Base-by-base conservation (phyloP, 768 basidiomycete genomes). In the Podaxis mareebaensis region DNA sequence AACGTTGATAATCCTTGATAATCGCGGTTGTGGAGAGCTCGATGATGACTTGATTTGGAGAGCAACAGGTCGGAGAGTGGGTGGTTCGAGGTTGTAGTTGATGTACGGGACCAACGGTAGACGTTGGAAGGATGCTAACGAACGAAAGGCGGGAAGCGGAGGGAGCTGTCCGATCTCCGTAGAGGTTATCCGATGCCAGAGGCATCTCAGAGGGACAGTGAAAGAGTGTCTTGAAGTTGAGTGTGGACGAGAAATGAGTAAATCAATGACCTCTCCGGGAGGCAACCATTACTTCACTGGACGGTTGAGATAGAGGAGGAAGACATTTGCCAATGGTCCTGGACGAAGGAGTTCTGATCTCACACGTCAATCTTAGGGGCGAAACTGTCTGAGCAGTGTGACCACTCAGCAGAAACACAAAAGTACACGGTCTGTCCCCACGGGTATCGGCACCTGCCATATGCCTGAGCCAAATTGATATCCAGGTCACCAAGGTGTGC, bases 21-120 rank as follows among this genome's bases (percentile, higher is more conserved):
- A 80, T 73, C 42, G 87, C 46, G 7, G 79, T 74, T 2, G 85
- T 86, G 3, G 80, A 73, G 24, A 87, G 76, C 57, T 82, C 73
- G 64, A 86, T 74, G 42, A 84, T 77, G 51, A 85, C 81, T 67
- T 78, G 72, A 66, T 78, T 79, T 30, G 79, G 74, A 24, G 72
- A 67, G 66, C 77, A 78, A 60, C 72, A 71, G 48, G 75, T 68
- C 10, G 77, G 71, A 3, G 75, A 64, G 66, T 75, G 71, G 36
- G 77, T 78, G 44, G 67, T 64, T 48, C 73, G 76, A 64, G 78
- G 76, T 39, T 72, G 72, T 24, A 67, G 54, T 20, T 58, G 64
- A 61, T 66, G 44, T 72, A 46, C 38, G 62, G 60, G 39, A 59
- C 66, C 53, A 51, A 56, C 44, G 49, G 58, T 51, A 51, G 66